Percentiles rank a stretch among this genome's conserved stretches.
Evolutionary conservation across 257 asterid genomes (phyloP).

Genomic region (Mitragyna speciosa): DNA sequence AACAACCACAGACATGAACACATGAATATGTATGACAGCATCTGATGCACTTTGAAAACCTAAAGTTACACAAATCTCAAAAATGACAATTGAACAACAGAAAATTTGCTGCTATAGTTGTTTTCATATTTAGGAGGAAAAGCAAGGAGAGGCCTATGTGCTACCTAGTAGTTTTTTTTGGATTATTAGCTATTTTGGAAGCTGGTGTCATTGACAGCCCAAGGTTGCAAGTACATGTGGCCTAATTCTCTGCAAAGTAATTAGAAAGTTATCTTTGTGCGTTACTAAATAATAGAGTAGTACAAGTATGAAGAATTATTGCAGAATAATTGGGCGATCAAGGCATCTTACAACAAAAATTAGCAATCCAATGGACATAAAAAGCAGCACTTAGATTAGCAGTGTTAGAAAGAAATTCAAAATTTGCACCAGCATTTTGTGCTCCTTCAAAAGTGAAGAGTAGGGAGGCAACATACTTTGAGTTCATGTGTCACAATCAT

Average conservation of each 20-base stretch:
- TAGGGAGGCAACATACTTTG: conserved; percentile 48
- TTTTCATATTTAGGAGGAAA: neutral
- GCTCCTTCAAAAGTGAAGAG: neutral
- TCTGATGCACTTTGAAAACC: neutral
- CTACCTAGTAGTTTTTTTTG: neutral
- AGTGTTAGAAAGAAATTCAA: neutral
- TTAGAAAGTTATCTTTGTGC: neutral
- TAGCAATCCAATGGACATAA: neutral
- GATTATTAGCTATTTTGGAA: neutral
- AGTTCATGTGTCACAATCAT: conserved; percentile 93
- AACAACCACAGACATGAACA: conserved; percentile 9
- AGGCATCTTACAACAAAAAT: neutral
- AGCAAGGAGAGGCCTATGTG: neutral
- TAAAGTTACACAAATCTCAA: neutral
- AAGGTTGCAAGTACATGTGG: neutral
- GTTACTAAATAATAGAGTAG: neutral
- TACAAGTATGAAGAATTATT: neutral
- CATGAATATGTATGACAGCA: neutral
- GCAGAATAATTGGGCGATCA: neutral
- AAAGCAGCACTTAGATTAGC: neutral
- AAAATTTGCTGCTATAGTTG: neutral
- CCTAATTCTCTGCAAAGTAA: neutral
- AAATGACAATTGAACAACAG: no score
- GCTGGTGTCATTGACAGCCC: neutral
- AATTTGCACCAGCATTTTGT: neutral